Percentiles rank a stretch among this genome's conserved stretches.
Conservation (phyloP, 2,329 filamentous ascomycete species). For the Cercospora sp. region DNA sequence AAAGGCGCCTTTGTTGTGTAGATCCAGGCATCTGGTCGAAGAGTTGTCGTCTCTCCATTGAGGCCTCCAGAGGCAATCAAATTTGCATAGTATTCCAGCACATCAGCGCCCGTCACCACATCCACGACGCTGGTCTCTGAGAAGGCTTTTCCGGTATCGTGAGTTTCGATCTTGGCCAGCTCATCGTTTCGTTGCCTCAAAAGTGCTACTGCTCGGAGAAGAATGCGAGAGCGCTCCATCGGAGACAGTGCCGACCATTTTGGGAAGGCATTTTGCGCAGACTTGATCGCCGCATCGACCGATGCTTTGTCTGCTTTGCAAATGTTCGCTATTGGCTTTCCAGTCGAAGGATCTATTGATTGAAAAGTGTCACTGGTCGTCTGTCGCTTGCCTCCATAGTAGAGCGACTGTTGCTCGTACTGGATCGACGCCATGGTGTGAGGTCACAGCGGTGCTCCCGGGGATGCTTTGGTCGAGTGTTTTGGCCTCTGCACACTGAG, state of each 20-base stretch:
- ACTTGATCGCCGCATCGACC: constrained; percentile 69
- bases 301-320: constrained; percentile 56
- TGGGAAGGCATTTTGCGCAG: constrained; percentile 70
- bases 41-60: constrained; percentile 74
- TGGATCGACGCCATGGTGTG: constrained; percentile 23
- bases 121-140: constrained; percentile 84
- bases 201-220: constrained; percentile 72
- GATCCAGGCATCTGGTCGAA: constrained; percentile 75
- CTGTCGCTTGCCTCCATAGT: constrained; percentile 71
- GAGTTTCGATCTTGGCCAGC: constrained; percentile 75
- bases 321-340: constrained; percentile 67
- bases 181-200: constrained; percentile 76
- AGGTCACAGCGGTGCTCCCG: not conserved
- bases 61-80: constrained; percentile 74
- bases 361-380: constrained; percentile 63
- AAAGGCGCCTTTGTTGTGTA: constrained; percentile 80
- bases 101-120: constrained; percentile 77
- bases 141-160: constrained; percentile 83
- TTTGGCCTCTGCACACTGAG: not conserved
- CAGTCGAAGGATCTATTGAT: constrained; percentile 72
- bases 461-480: not conserved
- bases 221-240: constrained; percentile 72
- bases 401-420: constrained; percentile 53
- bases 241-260: constrained; percentile 74
- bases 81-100: constrained; percentile 83